Conservation (phyloP, 2,329 filamentous ascomycete species). For the Coniella vitis region DNA sequence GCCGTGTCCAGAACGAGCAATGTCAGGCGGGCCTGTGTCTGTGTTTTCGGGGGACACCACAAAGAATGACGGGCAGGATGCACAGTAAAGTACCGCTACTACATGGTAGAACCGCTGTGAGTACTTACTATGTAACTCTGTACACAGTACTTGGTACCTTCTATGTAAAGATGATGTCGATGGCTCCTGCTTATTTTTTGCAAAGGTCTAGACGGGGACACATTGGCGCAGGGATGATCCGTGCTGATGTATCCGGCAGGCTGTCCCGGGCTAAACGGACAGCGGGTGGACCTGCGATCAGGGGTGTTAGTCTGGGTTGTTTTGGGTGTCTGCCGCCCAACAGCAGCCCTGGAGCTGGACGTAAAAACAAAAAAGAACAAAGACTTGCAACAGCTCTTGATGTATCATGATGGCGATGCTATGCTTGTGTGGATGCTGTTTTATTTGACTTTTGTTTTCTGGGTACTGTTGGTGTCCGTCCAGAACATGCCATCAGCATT, state of each 20-base stretch:
- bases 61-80: background rate
- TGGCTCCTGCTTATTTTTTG: background rate
- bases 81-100: too few species aligned
- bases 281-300: background rate
- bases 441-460: too few species aligned
- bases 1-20: background rate
- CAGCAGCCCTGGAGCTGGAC: too few species aligned
- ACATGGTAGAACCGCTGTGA: background rate
- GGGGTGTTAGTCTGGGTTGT: too few species aligned
- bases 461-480: too few species aligned
- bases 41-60: background rate
- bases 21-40: background rate
- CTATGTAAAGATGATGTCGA: slow-evolving; percentile 1
- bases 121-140: too few species aligned
- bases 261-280: background rate
- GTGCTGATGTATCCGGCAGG: background rate
- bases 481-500: too few species aligned
- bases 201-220: background rate
- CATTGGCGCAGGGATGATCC: background rate
- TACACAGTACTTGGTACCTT: background rate
- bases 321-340: too few species aligned
- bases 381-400: too few species aligned
- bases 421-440: too few species aligned
- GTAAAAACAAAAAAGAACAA: too few species aligned
- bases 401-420: too few species aligned